Evolutionary conservation across 2,329 filamentous ascomycete species (phyloP), one percentile per base, ranked within the genome.

Genomic region (Cyphellophora attinorum): DNA sequence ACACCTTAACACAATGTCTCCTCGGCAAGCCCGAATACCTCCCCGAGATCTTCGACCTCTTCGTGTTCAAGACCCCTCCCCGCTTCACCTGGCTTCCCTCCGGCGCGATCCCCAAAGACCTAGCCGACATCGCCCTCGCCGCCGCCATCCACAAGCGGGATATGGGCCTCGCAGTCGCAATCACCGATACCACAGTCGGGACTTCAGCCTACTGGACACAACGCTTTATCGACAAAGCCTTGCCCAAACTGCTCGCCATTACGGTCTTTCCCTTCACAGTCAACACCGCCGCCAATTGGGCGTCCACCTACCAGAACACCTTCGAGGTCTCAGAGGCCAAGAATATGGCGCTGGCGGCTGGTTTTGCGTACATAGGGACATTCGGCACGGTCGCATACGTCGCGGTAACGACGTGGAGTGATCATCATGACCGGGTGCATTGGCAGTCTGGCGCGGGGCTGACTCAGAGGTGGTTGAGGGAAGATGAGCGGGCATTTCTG

Each of bases 351-450:
- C 85, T 93, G 53, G 74, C 74, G 0, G 88, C 84, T 10, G 81
- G 91, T 32, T 63, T 89, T 41, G 82, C 85, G 5, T 98, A 96
- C 56, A 69, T 93, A 27, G 72, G 76, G 13, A 84, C 85, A 44
- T 86, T 86, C 4, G 79, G 76, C 3, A 85, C 80, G 6, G 74
- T 96, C 34, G 91, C 89, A 3, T 63, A 91, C 27, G 76, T 96
- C 23, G 85, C 89, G 6, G 66, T 93, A 39, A 79, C 85, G 16
- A 95, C 89, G 19, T 71, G 80, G 40, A 95, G 95, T 59, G 88
- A 96, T 56, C 86, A 96, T 59, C 94, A 95, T 84, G 79, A 81
- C 51, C 76, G 91, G 13, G 85, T 96, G 4, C 88, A 85, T 2
- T 98, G 91, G 91, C 70, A 81, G 6, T 76, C 76, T 0, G 91